These are phyloP conservation scores for Glutinoglossum americanum DNA, from an alignment of 495 filamentous ascomycete genomes.

Conservation along the genomic window DNA sequence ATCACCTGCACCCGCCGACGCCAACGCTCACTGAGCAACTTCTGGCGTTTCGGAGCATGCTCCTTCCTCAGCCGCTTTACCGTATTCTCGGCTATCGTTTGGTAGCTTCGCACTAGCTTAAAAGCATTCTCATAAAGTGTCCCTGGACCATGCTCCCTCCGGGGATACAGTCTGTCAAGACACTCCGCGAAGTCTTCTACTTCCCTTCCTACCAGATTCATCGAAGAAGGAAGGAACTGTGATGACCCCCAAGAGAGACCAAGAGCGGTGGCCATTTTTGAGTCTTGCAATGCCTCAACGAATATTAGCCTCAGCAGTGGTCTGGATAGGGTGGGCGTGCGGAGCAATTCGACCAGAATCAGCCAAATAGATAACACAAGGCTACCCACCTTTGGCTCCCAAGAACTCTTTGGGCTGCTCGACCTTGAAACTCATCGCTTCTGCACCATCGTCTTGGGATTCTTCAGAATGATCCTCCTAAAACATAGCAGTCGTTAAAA, in stretches of 20 bases:
- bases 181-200: constrained; percentile 44
- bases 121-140: constrained; percentile 10
- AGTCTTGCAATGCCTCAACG: neutral
- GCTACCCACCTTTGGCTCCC: neutral
- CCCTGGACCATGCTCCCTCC: constrained; percentile 5
- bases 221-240: constrained; percentile 24
- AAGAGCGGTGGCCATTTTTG: neutral
- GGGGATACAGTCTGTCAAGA: constrained; percentile 31
- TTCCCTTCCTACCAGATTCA: constrained; percentile 38
- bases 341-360: neutral
- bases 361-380: no score
- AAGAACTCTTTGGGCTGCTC: neutral
- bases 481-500: neutral
- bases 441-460: neutral
- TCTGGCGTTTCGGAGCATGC: constrained; percentile 3
- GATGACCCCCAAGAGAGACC: neutral
- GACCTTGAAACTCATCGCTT: neutral
- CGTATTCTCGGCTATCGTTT: constrained; percentile 15
- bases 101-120: constrained; percentile 15
- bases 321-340: neutral
- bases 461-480: neutral
- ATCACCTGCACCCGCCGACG: neutral
- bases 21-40: neutral
- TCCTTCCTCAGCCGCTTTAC: constrained; percentile 16
- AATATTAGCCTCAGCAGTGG: neutral